A percentile compares a stretch with the other conserved stretches of the same genome.
Evolutionary conservation across 2,329 filamentous ascomycete genomes (phyloP).

Genomic region (Alternaria angustiovoidea): DNA sequence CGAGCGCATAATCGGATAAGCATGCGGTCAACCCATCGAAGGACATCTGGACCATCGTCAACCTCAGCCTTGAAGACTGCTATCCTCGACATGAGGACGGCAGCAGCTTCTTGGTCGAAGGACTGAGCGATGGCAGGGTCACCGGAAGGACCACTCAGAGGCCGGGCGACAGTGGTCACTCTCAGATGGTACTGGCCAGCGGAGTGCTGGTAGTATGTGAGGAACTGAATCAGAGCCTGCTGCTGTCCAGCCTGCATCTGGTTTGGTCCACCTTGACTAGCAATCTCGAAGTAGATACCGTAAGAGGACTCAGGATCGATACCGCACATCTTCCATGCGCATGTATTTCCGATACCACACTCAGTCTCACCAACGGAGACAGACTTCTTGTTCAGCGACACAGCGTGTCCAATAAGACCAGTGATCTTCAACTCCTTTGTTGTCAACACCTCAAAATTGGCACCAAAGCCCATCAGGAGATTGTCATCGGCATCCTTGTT

Average conservation of each 20-base stretch:
- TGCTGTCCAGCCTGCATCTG: conserved; percentile 87
- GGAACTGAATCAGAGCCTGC: conserved; percentile 95
- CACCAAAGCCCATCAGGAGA: conserved; percentile 97
- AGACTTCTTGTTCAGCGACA: conserved; percentile 98
- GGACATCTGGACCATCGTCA: conserved; percentile 96
- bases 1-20: conserved; percentile 94
- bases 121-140: conserved; percentile 95
- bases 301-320: conserved; percentile 95
- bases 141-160: conserved; percentile 89
- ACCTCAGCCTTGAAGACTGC: conserved; percentile 99
- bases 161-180: conserved; percentile 91
- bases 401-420: conserved; percentile 92
- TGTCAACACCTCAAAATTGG: conserved; percentile 91
- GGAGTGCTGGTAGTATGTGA: conserved; percentile 98
- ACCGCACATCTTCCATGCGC: conserved; percentile 99
- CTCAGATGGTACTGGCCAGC: conserved; percentile 95
- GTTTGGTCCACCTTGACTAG: conserved; percentile 86
- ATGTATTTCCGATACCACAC: conserved; percentile 97
- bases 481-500: conserved; percentile 97
- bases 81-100: conserved; percentile 98
- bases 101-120: conserved; percentile 97
- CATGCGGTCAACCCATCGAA: conserved; percentile 99
- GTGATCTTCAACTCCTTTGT: conserved; percentile 99
- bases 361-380: conserved; percentile 97
- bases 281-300: conserved; percentile 97